Conservation (phyloP, 441 rosid genomes). For the Pelargonium cotyledonis region DNA sequence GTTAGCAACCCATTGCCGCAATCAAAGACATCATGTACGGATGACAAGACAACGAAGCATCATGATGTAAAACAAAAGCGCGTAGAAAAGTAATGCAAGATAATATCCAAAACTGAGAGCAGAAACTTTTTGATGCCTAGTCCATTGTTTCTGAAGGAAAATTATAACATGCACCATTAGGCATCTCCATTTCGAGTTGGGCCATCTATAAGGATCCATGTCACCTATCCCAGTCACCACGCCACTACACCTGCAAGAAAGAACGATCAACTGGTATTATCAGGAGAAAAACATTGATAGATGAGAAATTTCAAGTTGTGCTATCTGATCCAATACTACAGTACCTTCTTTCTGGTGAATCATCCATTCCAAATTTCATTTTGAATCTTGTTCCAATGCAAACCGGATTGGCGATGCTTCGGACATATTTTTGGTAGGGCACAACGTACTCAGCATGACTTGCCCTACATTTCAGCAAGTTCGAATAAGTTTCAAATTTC, state of each 20-base stretch:
- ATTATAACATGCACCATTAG: conserved; percentile 45
- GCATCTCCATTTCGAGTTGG: conserved; percentile 94
- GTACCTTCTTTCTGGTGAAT: conserved; percentile 82
- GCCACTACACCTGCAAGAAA: conserved; percentile 59
- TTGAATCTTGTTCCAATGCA: conserved; percentile 72
- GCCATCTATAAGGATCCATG: conserved; percentile 81
- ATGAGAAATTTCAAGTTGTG: conserved; percentile 14
- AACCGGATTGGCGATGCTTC: conserved; percentile 48
- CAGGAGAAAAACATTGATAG: conserved; percentile 14
- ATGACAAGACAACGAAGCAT: not conserved
- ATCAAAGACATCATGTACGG: not conserved
- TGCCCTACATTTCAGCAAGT: conserved; percentile 50
- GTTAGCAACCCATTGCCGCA: not conserved
- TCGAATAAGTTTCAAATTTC: conserved; percentile 7
- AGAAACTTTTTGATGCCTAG: not conserved
- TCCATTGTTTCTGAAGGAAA: not conserved
- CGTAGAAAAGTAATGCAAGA: not conserved
- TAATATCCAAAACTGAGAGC: not conserved
- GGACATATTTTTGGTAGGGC: conserved; percentile 60
- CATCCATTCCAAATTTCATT: conserved; percentile 74
- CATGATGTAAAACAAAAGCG: not conserved
- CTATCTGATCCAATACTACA: conserved; percentile 1
- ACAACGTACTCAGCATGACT: conserved; percentile 79
- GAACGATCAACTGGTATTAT: conserved; percentile 10
- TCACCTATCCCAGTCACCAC: conserved; percentile 64